Evolutionary conservation across 495 filamentous ascomycete species (phyloP), one percentile per base, ranked within the genome.

Genomic region (Penicillium goetzii): DNA sequence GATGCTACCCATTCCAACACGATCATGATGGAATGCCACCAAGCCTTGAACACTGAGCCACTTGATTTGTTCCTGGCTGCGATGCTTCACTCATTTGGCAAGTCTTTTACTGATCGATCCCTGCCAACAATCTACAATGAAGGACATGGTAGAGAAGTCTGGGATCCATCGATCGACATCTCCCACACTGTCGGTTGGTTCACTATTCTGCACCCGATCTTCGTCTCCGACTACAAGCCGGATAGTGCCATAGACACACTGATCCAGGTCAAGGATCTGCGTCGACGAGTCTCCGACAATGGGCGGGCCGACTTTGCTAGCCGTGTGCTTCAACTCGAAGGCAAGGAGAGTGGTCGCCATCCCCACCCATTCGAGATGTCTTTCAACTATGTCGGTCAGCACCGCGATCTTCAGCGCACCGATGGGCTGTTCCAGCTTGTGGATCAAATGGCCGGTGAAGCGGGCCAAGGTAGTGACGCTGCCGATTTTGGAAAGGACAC

Each of bases 381-480:
- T 2, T 90, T 92, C 72, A 90, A 88, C 65, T 91, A 91, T 63
- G 80, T 88, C 14, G 89, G 88, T 0, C 80, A 86, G 19, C 78
- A 86, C 62, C 86, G 88, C 55, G 84, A 88, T 60, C 67, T 90
- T 0, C 86, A 89, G 71, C 79, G 84, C 30, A 77, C 83, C 23
- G 86, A 87, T 55, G 82, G 84, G 6, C 75, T 91, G 0, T 83
- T 91, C 64, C 82, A 86, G 57, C 83, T 86, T 28, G 77, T 80
- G 9, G 77, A 85, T 19, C 76, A 78, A 51, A 78, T 83, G 74
- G 81, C 77, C 8, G 80, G 79, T 33, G 80, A 81, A 63, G 71
- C 79, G 34, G 73, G 75, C 1, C 75, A 74, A 54, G 80, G 77
- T 56, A 76, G 79, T 58, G 75, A 71, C 9, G 81, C 81, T n/a